Evolutionary conservation across 83 land plant species (phyloP).

Genomic region (Picea engelmannii): DNA sequence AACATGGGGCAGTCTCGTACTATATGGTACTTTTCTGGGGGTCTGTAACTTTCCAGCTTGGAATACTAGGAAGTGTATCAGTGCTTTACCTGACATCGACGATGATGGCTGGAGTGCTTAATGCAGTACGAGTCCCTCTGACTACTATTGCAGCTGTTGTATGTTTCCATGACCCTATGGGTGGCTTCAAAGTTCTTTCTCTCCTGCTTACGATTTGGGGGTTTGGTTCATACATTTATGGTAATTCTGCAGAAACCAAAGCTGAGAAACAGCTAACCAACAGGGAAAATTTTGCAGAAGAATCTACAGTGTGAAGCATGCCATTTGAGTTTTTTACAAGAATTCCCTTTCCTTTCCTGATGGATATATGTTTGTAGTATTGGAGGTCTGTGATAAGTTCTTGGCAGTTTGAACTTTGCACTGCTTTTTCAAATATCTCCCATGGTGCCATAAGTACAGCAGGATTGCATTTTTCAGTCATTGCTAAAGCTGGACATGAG

Average conservation of each 20-base stretch:
- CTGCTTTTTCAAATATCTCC: too few relatives aligned
- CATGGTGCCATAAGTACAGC: too few relatives aligned
- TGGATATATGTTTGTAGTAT: too few relatives aligned
- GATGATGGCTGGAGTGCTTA: conserved; percentile 73
- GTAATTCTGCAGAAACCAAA: conserved; percentile 25
- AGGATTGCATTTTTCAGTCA: too few relatives aligned
- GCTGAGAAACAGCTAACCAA: not conserved
- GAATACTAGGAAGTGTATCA: conserved; percentile 66
- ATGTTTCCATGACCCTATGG: conserved; percentile 69
- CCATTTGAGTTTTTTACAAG: too few relatives aligned
- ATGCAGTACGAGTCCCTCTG: conserved; percentile 75
- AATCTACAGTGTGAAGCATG: too few relatives aligned
- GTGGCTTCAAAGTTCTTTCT: conserved; percentile 76
- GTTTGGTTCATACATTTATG: conserved; percentile 69
- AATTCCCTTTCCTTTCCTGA: too few relatives aligned
- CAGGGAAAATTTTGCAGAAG: too few relatives aligned
- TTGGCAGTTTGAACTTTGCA: too few relatives aligned
- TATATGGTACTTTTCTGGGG: conserved; percentile 71
- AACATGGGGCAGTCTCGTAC: not conserved
- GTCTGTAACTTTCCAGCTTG: conserved; percentile 69
- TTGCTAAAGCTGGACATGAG: too few relatives aligned
- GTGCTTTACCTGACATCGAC: conserved; percentile 69
- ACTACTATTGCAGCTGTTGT: conserved; percentile 78
- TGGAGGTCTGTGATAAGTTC: too few relatives aligned
- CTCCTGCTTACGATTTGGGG: conserved; percentile 74